A percentile compares a stretch with the other conserved stretches of the same genome.
Conservation (phyloP, 2,329 filamentous ascomycete species). For the Elsinoe ampelina region DNA sequence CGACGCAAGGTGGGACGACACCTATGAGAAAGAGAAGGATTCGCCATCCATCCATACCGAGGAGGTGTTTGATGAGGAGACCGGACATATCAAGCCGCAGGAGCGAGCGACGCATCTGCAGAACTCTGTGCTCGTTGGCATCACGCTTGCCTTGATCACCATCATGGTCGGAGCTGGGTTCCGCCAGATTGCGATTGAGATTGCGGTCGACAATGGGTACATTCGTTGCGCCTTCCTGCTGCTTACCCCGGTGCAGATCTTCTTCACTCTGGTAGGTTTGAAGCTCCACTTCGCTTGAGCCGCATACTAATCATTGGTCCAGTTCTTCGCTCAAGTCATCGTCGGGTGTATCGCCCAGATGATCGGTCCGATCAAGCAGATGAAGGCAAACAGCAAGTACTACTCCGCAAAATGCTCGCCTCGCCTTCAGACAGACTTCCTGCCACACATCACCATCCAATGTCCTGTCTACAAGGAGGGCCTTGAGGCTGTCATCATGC, state of each 20-base stretch:
- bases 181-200: slow-evolving; percentile 59
- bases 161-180: slow-evolving; percentile 60
- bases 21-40: slow-evolving; percentile 29
- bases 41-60: slow-evolving; percentile 37
- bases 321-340: slow-evolving; percentile 71
- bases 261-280: slow-evolving; percentile 56
- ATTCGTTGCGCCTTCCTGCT: slow-evolving; percentile 55
- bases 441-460: slow-evolving; percentile 67
- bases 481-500: slow-evolving; percentile 61
- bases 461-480: slow-evolving; percentile 86
- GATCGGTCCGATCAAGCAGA: slow-evolving; percentile 64
- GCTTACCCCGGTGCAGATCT: slow-evolving; percentile 62
- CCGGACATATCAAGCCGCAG: slow-evolving; percentile 55
- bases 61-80: slow-evolving; percentile 60
- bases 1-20: slow-evolving; percentile 48
- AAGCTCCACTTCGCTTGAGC: background rate
- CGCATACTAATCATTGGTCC: slow-evolving; percentile 13
- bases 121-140: slow-evolving; percentile 58
- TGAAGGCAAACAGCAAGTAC: slow-evolving; percentile 69
- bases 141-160: slow-evolving; percentile 58
- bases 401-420: slow-evolving; percentile 65
- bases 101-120: slow-evolving; percentile 57
- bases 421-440: slow-evolving; percentile 45
- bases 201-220: slow-evolving; percentile 54
- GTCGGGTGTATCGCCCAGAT: slow-evolving; percentile 66